A percentile compares a stretch with the other conserved stretches of the same genome.
Conservation (phyloP, 1,284 basidiomycete species). For the Heliocybe sulcata region DNA sequence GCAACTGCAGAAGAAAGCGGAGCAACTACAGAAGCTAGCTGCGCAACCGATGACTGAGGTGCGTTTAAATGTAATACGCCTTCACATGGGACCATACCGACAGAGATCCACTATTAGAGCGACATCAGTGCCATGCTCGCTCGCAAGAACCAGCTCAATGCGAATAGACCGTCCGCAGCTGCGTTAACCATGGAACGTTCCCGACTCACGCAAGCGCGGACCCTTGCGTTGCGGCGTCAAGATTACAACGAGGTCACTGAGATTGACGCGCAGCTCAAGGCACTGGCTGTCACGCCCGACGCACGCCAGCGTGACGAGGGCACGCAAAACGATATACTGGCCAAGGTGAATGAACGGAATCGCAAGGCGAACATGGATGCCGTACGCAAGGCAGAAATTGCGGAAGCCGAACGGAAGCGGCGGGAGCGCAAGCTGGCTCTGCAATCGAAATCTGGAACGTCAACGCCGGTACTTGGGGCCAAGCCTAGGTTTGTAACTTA, state of each 20-base stretch:
- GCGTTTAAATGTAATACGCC: conserved; percentile 11
- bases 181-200: conserved; percentile 51
- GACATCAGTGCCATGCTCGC: conserved; percentile 70
- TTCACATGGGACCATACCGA: background rate
- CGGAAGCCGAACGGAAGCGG: conserved; percentile 57
- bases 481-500: conserved; percentile 53
- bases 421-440: conserved; percentile 51
- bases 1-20: conserved; percentile 56
- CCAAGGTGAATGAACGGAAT: conserved; percentile 85
- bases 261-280: conserved; percentile 59
- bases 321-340: conserved; percentile 49
- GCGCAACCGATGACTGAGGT: conserved; percentile 75
- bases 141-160: conserved; percentile 50
- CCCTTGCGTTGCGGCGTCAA: conserved; percentile 63
- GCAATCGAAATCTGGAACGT: conserved; percentile 31
- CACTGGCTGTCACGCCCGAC: conserved; percentile 23
- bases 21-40: conserved; percentile 50
- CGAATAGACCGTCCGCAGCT: conserved; percentile 31
- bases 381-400: conserved; percentile 70
- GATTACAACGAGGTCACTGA: conserved; percentile 53
- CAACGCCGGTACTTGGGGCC: conserved; percentile 39
- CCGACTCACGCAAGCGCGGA: conserved; percentile 57
- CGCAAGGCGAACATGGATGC: conserved; percentile 74
- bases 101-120: conserved; percentile 27
- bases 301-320: conserved; percentile 23